These are phyloP conservation scores for Phytopythium mirpurense DNA, from an alignment of 352 stramenopile genomes.

Conservation along the genomic window DNA sequence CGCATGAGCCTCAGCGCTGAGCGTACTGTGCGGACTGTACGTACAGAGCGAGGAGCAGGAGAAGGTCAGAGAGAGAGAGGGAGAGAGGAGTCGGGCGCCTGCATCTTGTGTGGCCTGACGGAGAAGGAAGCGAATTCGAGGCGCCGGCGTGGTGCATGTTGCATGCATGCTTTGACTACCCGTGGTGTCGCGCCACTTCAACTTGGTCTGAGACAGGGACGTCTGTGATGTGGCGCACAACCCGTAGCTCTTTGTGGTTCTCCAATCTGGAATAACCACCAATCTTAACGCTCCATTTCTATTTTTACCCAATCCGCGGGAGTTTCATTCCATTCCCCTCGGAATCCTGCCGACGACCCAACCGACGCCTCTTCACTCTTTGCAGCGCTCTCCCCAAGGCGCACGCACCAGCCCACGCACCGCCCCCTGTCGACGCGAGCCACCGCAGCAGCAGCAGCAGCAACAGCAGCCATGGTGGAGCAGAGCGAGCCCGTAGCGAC, in stretches of 20 bases:
- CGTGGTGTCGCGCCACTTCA: background rate
- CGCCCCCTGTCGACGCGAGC: too few relatives aligned
- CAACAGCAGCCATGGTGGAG: constrained; percentile 5
- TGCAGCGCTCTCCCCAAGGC: too few relatives aligned
- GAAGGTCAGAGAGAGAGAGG: too few relatives aligned
- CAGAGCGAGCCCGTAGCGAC: background rate
- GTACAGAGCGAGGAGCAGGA: background rate
- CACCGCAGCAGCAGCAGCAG: too few relatives aligned
- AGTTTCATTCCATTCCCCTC: background rate
- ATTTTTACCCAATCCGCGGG: constrained; percentile 6
- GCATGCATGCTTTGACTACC: too few relatives aligned
- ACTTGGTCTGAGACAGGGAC: background rate
- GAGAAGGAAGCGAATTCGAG: too few relatives aligned
- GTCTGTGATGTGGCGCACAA: constrained; percentile 2
- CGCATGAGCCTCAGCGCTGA: constrained; percentile 32
- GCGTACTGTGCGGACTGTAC: too few relatives aligned
- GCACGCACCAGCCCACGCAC: too few relatives aligned
- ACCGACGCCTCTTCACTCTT: background rate
- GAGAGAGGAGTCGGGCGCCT: background rate
- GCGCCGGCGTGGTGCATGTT: too few relatives aligned
- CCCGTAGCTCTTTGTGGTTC: background rate
- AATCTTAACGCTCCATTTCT: background rate
- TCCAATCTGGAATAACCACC: background rate
- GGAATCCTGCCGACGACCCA: background rate
- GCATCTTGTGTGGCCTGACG: too few relatives aligned